These are phyloP conservation scores for Backusella circina DNA, from an alignment of 192 early-diverging fungal species.

Conservation along the genomic window DNA sequence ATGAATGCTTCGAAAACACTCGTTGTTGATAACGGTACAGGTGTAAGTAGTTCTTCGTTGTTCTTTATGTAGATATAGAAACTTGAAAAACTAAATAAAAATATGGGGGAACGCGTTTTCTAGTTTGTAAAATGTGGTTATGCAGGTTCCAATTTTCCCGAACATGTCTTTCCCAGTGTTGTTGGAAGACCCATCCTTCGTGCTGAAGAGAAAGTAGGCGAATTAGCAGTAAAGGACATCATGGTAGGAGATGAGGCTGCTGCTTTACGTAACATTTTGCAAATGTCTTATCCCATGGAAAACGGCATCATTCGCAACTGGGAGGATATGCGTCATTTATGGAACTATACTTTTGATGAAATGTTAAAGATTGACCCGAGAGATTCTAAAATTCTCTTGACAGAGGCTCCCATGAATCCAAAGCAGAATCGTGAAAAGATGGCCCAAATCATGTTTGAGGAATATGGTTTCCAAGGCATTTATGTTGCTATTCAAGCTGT, in stretches of 20 bases:
- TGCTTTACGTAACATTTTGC: constrained; percentile 76
- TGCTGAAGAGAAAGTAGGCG: constrained; percentile 83
- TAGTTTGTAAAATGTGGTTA: constrained; percentile 98
- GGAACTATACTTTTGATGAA: constrained; percentile 97
- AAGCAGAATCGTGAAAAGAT: constrained; percentile 88
- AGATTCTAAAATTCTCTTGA: constrained; percentile 92
- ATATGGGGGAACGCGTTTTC: too few relatives aligned
- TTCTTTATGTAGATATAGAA: background rate
- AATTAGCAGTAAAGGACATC: constrained; percentile 86
- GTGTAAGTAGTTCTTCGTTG: constrained; percentile 43
- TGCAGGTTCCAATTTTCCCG: constrained; percentile 94
- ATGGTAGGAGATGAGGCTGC: constrained; percentile 99
- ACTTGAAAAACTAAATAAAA: background rate
- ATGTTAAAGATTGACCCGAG: constrained; percentile 85
- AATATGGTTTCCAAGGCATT: constrained; percentile 89
- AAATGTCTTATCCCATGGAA: constrained; percentile 98
- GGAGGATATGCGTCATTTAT: constrained; percentile 96
- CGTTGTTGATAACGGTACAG: constrained; percentile 83
- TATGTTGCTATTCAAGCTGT: constrained; percentile 98
- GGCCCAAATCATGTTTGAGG: constrained; percentile 95
- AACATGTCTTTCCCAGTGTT: constrained; percentile 92
- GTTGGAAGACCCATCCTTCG: constrained; percentile 98
- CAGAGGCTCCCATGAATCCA: constrained; percentile 97
- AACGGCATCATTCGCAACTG: constrained; percentile 97
- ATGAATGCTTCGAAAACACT: constrained; percentile 68